Percentiles rank a stretch among this genome's conserved stretches.
These are phyloP conservation scores for Zizania palustris DNA, from an alignment of 202 grass and related monocot genomes.

Conservation along the genomic window DNA sequence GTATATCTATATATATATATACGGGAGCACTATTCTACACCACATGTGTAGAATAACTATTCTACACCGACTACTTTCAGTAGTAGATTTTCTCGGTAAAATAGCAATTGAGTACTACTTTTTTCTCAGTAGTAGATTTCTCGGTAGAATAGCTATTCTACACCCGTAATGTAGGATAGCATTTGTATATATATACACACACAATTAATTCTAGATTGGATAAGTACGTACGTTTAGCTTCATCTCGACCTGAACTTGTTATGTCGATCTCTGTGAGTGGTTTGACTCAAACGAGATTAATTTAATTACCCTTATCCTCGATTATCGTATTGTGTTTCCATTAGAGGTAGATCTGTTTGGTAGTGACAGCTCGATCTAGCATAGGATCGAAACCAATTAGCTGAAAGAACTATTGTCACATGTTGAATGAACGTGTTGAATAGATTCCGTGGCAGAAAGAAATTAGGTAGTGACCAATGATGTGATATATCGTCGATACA, in stretches of 20 bases:
- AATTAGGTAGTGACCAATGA: constrained; percentile 33
- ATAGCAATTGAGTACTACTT: too few species aligned
- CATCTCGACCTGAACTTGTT: not conserved
- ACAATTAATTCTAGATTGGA: not conserved
- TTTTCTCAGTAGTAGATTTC: too few species aligned
- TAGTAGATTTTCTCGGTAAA: too few species aligned
- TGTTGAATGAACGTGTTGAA: constrained; percentile 7
- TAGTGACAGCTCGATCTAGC: not conserved
- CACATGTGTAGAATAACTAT: too few species aligned
- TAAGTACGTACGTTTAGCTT: not conserved
- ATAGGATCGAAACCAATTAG: too few species aligned
- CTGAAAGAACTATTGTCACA: too few species aligned
- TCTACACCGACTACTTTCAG: too few species aligned
- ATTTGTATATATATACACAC: too few species aligned
- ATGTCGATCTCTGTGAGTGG: not conserved
- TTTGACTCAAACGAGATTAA: not conserved
- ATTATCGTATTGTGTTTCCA: not conserved
- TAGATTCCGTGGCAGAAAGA: constrained; percentile 12
- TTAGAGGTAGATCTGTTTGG: not conserved
- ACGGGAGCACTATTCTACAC: too few species aligned
- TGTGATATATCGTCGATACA: constrained; percentile 4
- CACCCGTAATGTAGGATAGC: too few species aligned
- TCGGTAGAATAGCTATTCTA: too few species aligned
- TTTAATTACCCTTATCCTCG: not conserved
- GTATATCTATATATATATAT: too few species aligned